Evolutionary conservation across 73 alveolate species (phyloP), one percentile per base, ranked within the genome.

Genomic region (Paramecium sonneborni): DNA sequence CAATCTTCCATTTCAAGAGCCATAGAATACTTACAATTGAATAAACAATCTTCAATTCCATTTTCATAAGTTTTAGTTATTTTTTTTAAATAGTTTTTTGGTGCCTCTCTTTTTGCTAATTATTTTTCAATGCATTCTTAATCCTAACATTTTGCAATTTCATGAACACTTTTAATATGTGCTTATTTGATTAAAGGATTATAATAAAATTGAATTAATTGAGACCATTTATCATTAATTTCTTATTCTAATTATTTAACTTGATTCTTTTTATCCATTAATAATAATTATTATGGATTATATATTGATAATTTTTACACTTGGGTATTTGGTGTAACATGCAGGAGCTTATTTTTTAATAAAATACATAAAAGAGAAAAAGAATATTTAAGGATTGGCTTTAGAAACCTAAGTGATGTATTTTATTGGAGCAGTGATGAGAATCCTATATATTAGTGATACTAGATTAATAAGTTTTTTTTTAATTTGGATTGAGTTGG

Each of bases 381-480:
- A 57, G 43, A 69, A 76, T 43, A 72, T 88, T 1, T 38, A 46
- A 69, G 94, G 90, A 23, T 69, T 88, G 9, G 79, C 94, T 2
- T 57, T 88, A 23, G 85, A 88, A 44, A 69, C 94, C 6, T 72
- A 88, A 70, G 94, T 88, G 52, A 88, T 88, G 94, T 88, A 88
- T 44, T 76, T 57, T 24, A 69, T 88, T 38, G 94, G 94, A 39
- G 87, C 94, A 43, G 34, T 88, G 57, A 88, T 88, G 94, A 26
- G 94, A 70, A 82, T 88, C 3, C 70, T 88, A 23, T 88, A 88
- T 44, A 70, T 82, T 44, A 69, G 70, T 32, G 94, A 88, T 57
- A 88, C 94, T 2, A 70, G 91, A 69, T 32, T 88, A 41, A 43
- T 76, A 76, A 52, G 84, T 2, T 88, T 69, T 41, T 57, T 57